These are phyloP conservation scores for Guyanaporus albipodus DNA, from an alignment of 768 basidiomycete species.

Conservation along the genomic window DNA sequence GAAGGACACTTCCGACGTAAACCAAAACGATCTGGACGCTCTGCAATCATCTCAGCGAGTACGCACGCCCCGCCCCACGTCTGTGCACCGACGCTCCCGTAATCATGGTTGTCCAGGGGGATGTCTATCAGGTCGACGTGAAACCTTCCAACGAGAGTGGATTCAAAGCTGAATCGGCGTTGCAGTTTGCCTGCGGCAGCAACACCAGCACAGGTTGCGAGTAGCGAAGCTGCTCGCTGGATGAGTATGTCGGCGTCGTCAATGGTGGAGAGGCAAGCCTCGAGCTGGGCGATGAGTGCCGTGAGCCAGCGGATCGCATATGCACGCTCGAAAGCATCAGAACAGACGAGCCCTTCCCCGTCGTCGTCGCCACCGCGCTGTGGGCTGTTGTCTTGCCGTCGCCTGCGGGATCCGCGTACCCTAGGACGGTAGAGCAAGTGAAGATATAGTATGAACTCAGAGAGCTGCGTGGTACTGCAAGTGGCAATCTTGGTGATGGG, in stretches of 20 bases:
- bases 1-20: conserved; percentile 25
- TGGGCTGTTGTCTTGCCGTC: conserved; percentile 4
- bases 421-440: conserved; percentile 55
- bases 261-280: not conserved
- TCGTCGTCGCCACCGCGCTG: not conserved
- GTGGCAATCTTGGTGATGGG: conserved; percentile 44
- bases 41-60: conserved; percentile 67
- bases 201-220: conserved; percentile 63
- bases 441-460: conserved; percentile 47
- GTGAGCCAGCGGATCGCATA: conserved; percentile 75
- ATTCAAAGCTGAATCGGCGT: conserved; percentile 49
- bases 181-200: conserved; percentile 56
- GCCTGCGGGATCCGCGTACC: conserved; percentile 55
- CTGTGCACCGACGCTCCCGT: conserved; percentile 73
- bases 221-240: conserved; percentile 52
- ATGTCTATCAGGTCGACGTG: conserved; percentile 58
- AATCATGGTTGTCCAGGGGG: conserved; percentile 66
- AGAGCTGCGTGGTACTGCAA: conserved; percentile 35
- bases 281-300: conserved; percentile 47
- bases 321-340: conserved; percentile 65
- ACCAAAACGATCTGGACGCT: conserved; percentile 51
- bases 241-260: conserved; percentile 37
- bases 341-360: conserved; percentile 31
- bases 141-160: conserved; percentile 15
- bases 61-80: conserved; percentile 88